Base-by-base conservation (phyloP, 2,329 filamentous ascomycete species). In the Eutypa lata region DNA sequence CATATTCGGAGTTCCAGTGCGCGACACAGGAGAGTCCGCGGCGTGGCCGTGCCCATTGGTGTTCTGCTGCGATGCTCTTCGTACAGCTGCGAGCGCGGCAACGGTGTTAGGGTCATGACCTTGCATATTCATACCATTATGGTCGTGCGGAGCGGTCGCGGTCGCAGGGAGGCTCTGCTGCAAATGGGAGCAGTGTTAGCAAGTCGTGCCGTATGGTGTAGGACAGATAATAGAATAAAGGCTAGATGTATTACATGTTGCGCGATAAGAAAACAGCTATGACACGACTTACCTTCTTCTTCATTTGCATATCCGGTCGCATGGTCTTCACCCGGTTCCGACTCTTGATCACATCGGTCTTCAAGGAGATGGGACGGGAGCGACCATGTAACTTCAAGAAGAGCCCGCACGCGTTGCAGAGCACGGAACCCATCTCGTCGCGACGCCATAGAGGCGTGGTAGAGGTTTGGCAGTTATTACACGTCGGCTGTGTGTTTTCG, bases 281-380 rank as follows among this genome's bases (percentile, higher is more conserved):
- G 52, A 47, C 13, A 48, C 35, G 52, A 53, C 56, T 51, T 49
- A 68, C 90, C 86, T 95, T 96, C 73, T 91, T 86, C 72, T 87
- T 92, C 65, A 90, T 89, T 46, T 87, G 85, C 57, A 89, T 83
- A 65, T 92, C 90, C 8, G 89, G 84, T 50, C 83, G 82, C 72
- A 84, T 83, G 26, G 91, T 94, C 80, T 97, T 97, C 63, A 97
- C 93, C 60, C 94, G 87, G 75, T 99, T 99, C 66, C 94, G 91
- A 77, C 92, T 97, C 80, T 99, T 99, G 77, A 99, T 99, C 62
- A 97, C 93, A 78, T 99, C 94, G 47, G 94, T 97, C 81, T 99
- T 99, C 65, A 99, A 82, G 64, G 90, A 96, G 71, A 96, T 97
- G 62, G 94, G 94, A 52, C 94, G 87, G 55, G 94, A 86, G 24